Conservation (phyloP, 352 stramenopile species). For the Globisporangium acanthophoron region DNA sequence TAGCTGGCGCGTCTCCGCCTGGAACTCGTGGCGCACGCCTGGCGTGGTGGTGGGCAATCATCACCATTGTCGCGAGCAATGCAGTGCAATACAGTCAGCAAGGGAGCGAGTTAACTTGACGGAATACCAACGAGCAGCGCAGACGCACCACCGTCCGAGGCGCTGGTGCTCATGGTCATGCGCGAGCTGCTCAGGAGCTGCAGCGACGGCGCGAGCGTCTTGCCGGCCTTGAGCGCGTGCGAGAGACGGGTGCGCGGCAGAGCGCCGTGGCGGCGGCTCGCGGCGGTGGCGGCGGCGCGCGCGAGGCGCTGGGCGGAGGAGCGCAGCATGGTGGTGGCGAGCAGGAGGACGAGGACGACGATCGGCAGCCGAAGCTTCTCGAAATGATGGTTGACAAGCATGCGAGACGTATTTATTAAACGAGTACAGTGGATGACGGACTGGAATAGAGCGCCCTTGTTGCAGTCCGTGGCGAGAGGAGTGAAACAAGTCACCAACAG, state of each 20-base stretch:
- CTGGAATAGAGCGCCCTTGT: background rate
- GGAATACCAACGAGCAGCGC: background rate
- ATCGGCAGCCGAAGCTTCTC: constrained; percentile 19
- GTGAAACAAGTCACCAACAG: background rate
- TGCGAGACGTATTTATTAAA: background rate
- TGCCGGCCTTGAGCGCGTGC: constrained; percentile 17
- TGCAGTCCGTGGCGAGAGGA: background rate
- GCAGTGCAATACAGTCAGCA: too few species aligned
- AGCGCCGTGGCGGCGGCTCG: constrained; percentile 11
- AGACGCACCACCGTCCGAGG: constrained; percentile 17
- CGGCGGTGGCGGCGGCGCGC: constrained; percentile 20
- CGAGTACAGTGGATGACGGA: background rate
- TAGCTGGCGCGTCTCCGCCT: constrained; percentile 94
- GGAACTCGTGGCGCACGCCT: constrained; percentile 88
- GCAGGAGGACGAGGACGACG: too few species aligned
- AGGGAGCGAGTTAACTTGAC: too few species aligned
- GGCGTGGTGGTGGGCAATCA: background rate
- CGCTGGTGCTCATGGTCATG: constrained; percentile 31
- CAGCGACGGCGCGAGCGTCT: constrained; percentile 20
- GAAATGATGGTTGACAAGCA: constrained; percentile 10
- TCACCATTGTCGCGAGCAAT: background rate
- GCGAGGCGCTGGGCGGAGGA: constrained; percentile 34
- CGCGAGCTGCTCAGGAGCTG: constrained; percentile 34
- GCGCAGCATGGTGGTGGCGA: constrained; percentile 38
- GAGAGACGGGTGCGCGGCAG: constrained; percentile 4